These are phyloP conservation scores for Xylaria sp. DNA, from an alignment of 495 filamentous ascomycete genomes.

Conservation along the genomic window DNA sequence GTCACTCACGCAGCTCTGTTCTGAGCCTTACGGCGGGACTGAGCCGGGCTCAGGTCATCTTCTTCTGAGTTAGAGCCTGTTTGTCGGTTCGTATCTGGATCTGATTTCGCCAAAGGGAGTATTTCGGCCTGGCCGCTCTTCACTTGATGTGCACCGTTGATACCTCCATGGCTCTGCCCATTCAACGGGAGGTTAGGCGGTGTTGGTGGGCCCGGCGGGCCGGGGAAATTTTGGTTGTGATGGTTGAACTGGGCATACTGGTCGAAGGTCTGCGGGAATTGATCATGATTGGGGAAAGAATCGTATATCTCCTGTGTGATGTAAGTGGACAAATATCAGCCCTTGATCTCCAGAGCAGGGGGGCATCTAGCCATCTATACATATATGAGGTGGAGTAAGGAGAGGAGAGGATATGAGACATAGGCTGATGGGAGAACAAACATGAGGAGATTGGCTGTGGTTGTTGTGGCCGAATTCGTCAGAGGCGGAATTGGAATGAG, in stretches of 20 bases:
- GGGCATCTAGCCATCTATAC: background rate
- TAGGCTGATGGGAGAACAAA: conserved; percentile 46
- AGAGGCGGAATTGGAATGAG: conserved; percentile 59
- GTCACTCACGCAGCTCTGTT: conserved; percentile 90
- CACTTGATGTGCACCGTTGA: conserved; percentile 37
- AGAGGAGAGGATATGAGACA: conserved; percentile 19
- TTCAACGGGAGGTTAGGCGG: conserved; percentile 45
- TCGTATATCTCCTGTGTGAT: conserved; percentile 56
- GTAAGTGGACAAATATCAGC: conserved; percentile 31
- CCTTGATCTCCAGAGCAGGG: conserved; percentile 23
- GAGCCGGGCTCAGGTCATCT: conserved; percentile 76
- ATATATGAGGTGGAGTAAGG: conserved; percentile 28
- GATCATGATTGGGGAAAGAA: conserved; percentile 51
- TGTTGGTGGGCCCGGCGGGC: conserved; percentile 55
- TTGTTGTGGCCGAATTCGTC: conserved; percentile 58
- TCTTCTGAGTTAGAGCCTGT: conserved; percentile 56
- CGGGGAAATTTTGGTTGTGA: conserved; percentile 46
- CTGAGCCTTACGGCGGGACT: conserved; percentile 90
- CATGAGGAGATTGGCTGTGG: conserved; percentile 58
- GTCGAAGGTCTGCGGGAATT: conserved; percentile 53
- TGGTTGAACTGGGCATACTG: conserved; percentile 50
- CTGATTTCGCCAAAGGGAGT: conserved; percentile 47
- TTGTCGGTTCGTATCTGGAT: conserved; percentile 43
- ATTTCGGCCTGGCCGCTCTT: conserved; percentile 39
- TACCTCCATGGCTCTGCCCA: conserved; percentile 33